Evolutionary conservation across 108 stramenopile genomes (phyloP).

Genomic region (Discostella pseudostelligera): DNA sequence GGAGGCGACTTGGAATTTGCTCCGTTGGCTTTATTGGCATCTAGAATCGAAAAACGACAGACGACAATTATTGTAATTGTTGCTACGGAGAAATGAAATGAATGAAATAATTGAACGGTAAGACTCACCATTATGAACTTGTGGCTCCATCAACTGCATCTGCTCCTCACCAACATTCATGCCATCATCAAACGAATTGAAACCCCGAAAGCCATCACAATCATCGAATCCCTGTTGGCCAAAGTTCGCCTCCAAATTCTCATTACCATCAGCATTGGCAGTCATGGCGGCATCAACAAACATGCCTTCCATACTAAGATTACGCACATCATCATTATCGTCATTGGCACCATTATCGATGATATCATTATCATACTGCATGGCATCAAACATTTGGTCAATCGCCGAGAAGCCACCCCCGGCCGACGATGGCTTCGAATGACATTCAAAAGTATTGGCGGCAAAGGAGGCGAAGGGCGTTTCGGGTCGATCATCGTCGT

Average conservation of each 20-base stretch:
- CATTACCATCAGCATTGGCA: background rate
- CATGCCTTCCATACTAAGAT: background rate
- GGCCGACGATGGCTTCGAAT: background rate
- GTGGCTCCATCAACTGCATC: background rate
- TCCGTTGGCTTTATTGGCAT: background rate
- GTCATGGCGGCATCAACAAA: background rate
- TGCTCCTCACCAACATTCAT: background rate
- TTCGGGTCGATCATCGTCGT: background rate
- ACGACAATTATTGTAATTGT: background rate
- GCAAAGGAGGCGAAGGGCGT: background rate
- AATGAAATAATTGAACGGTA: background rate
- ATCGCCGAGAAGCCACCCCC: background rate
- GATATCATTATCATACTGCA: background rate
- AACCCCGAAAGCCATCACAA: background rate
- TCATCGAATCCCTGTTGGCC: slow-evolving; percentile 10
- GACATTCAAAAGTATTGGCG: background rate
- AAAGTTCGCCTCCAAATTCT: background rate
- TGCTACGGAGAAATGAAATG: background rate
- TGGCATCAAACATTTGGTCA: background rate
- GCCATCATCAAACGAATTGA: background rate
- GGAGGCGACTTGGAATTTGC: slow-evolving; percentile 11
- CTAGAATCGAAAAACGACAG: background rate
- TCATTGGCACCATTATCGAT: background rate
- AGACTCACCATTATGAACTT: slow-evolving; percentile 2
- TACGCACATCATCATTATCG: background rate